These are phyloP conservation scores for Colletotrichum caudatum DNA, from an alignment of 2,329 filamentous ascomycete genomes.

Conservation along the genomic window DNA sequence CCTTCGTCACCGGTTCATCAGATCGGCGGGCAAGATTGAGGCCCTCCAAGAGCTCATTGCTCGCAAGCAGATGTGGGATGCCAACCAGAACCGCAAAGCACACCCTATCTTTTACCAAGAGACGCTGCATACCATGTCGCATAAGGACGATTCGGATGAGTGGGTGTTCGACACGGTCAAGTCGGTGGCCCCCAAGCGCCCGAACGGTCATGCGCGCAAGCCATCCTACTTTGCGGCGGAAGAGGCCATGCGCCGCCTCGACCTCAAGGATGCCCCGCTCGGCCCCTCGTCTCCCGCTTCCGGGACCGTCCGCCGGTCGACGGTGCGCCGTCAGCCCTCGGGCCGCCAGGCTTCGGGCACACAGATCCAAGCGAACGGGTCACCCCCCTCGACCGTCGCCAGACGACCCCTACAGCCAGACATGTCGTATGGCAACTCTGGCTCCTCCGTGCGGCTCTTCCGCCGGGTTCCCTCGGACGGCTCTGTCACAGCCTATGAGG, in stretches of 20 bases:
- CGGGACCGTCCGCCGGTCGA: slow-evolving; percentile 71
- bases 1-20: slow-evolving; percentile 88
- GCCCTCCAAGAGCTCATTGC: slow-evolving; percentile 87
- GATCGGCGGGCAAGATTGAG: slow-evolving; percentile 88
- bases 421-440: slow-evolving; percentile 92
- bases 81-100: slow-evolving; percentile 74
- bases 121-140: slow-evolving; percentile 79
- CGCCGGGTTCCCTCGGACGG: slow-evolving; percentile 83
- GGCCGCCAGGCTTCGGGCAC: slow-evolving; percentile 60
- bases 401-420: slow-evolving; percentile 89
- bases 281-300: slow-evolving; percentile 66
- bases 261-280: slow-evolving; percentile 71
- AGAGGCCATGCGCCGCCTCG: slow-evolving; percentile 70
- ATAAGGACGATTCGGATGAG: slow-evolving; percentile 79
- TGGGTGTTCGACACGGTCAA: slow-evolving; percentile 98
- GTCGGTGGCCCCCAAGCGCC: slow-evolving; percentile 71
- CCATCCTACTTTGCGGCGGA: slow-evolving; percentile 70
- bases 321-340: slow-evolving; percentile 63
- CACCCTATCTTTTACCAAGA: slow-evolving; percentile 93
- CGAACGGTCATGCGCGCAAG: slow-evolving; percentile 65
- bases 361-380: slow-evolving; percentile 53
- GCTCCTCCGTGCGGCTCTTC: slow-evolving; percentile 92
- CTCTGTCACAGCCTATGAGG: slow-evolving; percentile 58
- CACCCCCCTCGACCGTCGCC: slow-evolving; percentile 57
- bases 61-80: slow-evolving; percentile 85